Conservation (phyloP, 768 basidiomycete species). For the Russula dissimulans region DNA sequence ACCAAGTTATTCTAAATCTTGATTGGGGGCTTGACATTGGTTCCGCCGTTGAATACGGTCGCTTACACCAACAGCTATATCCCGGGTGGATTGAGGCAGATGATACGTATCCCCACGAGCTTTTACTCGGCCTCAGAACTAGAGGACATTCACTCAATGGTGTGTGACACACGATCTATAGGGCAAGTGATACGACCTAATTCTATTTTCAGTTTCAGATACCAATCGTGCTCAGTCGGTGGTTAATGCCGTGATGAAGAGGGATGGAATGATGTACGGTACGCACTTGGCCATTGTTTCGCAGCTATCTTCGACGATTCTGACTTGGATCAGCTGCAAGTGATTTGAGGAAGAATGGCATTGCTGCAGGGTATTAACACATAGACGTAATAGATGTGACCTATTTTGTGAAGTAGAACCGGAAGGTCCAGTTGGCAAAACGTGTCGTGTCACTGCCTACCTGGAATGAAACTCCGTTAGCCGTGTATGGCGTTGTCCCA, state of each 20-base stretch:
- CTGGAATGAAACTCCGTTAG: too few relatives aligned
- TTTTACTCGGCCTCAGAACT: slow-evolving; percentile 46
- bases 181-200: background rate
- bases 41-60: slow-evolving; percentile 72
- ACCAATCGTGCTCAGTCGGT: slow-evolving; percentile 67
- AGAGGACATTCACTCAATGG: slow-evolving; percentile 69
- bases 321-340: slow-evolving; percentile 52
- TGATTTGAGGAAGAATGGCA: slow-evolving; percentile 89
- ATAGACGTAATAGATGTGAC: background rate
- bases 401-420: background rate
- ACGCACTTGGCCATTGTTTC: slow-evolving; percentile 21
- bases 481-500: too few relatives aligned
- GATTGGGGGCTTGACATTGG: slow-evolving; percentile 78
- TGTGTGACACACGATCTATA: slow-evolving; percentile 36
- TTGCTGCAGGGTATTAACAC: slow-evolving; percentile 71
- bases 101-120: slow-evolving; percentile 42
- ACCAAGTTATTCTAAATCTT: slow-evolving; percentile 71
- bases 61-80: slow-evolving; percentile 82
- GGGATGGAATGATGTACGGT: slow-evolving; percentile 57
- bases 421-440: too few relatives aligned
- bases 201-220: slow-evolving; percentile 40
- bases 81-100: slow-evolving; percentile 58
- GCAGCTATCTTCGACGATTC: background rate
- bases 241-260: slow-evolving; percentile 54
- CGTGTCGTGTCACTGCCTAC: too few relatives aligned